Conservation (phyloP, 768 basidiomycete genomes). For the Lyophyllum semitale region DNA sequence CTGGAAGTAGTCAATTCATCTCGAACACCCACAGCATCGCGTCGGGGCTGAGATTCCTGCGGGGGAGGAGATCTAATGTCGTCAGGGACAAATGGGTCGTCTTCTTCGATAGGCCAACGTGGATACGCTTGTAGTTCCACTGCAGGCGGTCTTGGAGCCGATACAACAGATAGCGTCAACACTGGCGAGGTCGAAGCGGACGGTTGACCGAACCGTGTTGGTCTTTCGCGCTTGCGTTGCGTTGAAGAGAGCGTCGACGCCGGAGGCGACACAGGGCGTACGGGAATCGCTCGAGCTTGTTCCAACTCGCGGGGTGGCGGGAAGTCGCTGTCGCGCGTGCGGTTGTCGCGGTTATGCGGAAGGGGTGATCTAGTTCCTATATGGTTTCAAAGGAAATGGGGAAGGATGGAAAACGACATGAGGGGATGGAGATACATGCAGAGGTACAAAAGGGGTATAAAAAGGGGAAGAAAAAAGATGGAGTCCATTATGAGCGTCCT, state of each 20-base stretch:
- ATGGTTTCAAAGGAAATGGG: slow-evolving; percentile 35
- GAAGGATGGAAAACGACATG: slow-evolving; percentile 28
- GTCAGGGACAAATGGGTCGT: slow-evolving; percentile 25
- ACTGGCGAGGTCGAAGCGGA: neutral
- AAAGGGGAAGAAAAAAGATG: slow-evolving; percentile 32
- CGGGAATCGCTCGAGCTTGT: neutral
- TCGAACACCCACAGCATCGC: slow-evolving; percentile 1
- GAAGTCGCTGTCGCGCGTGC: slow-evolving; percentile 6
- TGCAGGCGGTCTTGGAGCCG: slow-evolving; percentile 5
- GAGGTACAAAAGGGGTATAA: slow-evolving; percentile 34
- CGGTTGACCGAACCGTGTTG: slow-evolving; percentile 26
- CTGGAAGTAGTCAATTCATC: slow-evolving; percentile 11
- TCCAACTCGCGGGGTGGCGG: slow-evolving; percentile 5
- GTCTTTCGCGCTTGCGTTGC: slow-evolving; percentile 18
- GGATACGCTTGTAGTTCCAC: neutral
- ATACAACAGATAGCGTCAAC: neutral
- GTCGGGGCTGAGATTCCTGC: slow-evolving; percentile 9
- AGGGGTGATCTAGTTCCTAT: slow-evolving; percentile 52
- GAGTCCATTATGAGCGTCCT: slow-evolving; percentile 46
- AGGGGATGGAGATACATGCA: slow-evolving; percentile 21
- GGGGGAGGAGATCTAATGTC: slow-evolving; percentile 17
- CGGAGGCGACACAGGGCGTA: neutral
- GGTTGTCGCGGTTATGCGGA: slow-evolving; percentile 30
- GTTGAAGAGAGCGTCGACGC: slow-evolving; percentile 5
- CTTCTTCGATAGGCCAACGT: slow-evolving; percentile 12